Conservation (phyloP, 805 yeast genomes). For the Dipodascus albidus region DNA sequence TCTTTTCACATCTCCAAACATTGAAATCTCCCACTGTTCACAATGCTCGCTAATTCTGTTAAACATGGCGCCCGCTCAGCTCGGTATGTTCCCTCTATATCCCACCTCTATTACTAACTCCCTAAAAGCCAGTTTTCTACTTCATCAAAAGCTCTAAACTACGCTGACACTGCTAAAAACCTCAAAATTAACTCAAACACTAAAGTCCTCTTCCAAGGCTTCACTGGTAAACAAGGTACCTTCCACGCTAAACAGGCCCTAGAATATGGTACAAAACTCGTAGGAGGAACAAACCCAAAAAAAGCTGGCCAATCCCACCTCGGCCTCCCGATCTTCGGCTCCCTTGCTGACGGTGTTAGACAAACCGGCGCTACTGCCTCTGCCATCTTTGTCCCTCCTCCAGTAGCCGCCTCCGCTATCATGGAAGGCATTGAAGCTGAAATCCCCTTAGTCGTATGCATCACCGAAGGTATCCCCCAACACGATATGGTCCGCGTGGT, state of each 20-base stretch:
- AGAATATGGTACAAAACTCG: slow-evolving; percentile 90
- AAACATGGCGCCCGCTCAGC: not conserved
- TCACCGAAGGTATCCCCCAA: slow-evolving; percentile 98
- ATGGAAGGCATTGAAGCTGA: slow-evolving; percentile 97
- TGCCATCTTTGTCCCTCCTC: slow-evolving; percentile 96
- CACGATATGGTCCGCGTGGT: slow-evolving; percentile 95
- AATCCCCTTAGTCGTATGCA: slow-evolving; percentile 88
- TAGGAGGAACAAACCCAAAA: slow-evolving; percentile 98
- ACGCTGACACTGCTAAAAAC: slow-evolving; percentile 77
- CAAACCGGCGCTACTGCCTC: slow-evolving; percentile 92
- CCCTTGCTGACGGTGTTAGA: slow-evolving; percentile 78
- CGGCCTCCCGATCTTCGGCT: slow-evolving; percentile 81
- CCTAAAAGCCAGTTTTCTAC: slow-evolving; percentile 21
- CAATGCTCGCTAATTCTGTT: not conserved
- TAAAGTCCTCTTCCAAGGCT: slow-evolving; percentile 91
- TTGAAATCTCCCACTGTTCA: no score
- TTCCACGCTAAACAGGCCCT: slow-evolving; percentile 97
- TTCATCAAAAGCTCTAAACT: slow-evolving; percentile 22
- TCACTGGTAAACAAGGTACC: slow-evolving; percentile 97
- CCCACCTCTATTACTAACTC: not conserved
- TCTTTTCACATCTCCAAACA: not conserved
- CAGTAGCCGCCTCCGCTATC: slow-evolving; percentile 90
- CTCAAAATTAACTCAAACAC: slow-evolving; percentile 75
- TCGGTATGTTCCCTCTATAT: not conserved
- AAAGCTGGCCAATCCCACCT: slow-evolving; percentile 89